phyloP scores from a whole-genome alignment of 2,329 filamentous ascomycete species.

The Colletotrichum eremochloae region DNA sequence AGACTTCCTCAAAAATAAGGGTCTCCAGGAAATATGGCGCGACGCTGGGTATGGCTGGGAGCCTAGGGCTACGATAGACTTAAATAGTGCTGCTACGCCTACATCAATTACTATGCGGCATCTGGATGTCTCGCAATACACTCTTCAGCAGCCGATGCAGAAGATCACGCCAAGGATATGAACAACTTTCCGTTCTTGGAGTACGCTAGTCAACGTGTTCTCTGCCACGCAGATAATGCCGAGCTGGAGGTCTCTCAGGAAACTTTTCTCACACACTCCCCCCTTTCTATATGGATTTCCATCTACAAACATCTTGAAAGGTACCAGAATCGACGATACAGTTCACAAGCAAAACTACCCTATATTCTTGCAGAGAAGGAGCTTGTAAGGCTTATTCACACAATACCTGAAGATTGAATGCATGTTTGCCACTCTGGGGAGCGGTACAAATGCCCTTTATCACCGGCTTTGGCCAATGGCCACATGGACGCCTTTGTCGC shows the following conservation, averaged over 20 bases:
- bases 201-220: slow-evolving; percentile 57
- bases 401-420: slow-evolving; percentile 40
- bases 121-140: not conserved
- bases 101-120: slow-evolving; percentile 48
- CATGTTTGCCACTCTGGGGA: slow-evolving; percentile 43
- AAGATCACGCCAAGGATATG: not conserved
- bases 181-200: slow-evolving; percentile 59
- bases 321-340: slow-evolving; percentile 46
- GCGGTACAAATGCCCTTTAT: slow-evolving; percentile 51
- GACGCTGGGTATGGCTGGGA: slow-evolving; percentile 50
- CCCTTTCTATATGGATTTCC: slow-evolving; percentile 47
- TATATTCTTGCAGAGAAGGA: slow-evolving; percentile 54
- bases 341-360: slow-evolving; percentile 44
- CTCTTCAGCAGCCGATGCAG: not conserved
- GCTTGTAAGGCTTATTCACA: slow-evolving; percentile 48
- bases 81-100: slow-evolving; percentile 58
- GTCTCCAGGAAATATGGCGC: slow-evolving; percentile 50
- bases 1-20: slow-evolving; percentile 58
- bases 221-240: slow-evolving; percentile 57
- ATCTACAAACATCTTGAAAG: slow-evolving; percentile 50
- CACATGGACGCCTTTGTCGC: slow-evolving; percentile 46
- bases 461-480: slow-evolving; percentile 52
- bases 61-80: slow-evolving; percentile 56
- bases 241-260: slow-evolving; percentile 46
- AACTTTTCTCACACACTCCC: slow-evolving; percentile 50